Base-by-base conservation (phyloP, 75 land plant genomes). In the Cryptomeria japonica region DNA sequence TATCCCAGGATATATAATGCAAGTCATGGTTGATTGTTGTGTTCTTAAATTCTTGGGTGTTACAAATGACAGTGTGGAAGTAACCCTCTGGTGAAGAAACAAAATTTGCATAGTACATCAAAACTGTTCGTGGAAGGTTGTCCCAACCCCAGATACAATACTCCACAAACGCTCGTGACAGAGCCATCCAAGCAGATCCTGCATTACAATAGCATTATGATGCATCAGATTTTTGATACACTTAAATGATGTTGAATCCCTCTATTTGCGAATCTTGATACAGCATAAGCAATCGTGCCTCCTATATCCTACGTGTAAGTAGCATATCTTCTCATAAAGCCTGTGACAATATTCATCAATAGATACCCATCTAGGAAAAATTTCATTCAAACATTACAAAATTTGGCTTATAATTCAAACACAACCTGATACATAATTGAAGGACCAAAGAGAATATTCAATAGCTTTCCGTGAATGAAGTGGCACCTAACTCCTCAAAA, bases 1-100 rank as follows among this genome's bases (percentile, higher is more conserved):
- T 94, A 86, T 98, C 99, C 99, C 99, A 98, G 12, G 95, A 78
- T 56, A 97, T 92, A 88, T 93, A 95, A 85, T 95, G 99, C 58
- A 98, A 95, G 64, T 98, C 99, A 87, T 97, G 96, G 84, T 97
- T 97, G 32, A 95, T 93, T 46, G 96, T 96, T 13, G 97, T 94
- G 91, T 95, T 95, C 25, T 68, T 89, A 92, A 90, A 95, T 13
- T 94, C 93, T 37, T 76, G 86, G 56, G 77, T 76, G 75, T 92
- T 92, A 87, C 93, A 92, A 72, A 92, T 89, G 55, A 91, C 88
- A 18, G 93, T 92, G 84, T 92, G 93, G 86, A 92, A 92, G 85
- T 92, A 92, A 37, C 93, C 93, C 77, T 92, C 96, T 2, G 95
- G 92, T 0, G 96, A 91, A 84, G 95, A 95, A 22, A 95, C 80